Evolutionary conservation across 352 stramenopile genomes (phyloP).

Genomic region (Phytophthora sp.): DNA sequence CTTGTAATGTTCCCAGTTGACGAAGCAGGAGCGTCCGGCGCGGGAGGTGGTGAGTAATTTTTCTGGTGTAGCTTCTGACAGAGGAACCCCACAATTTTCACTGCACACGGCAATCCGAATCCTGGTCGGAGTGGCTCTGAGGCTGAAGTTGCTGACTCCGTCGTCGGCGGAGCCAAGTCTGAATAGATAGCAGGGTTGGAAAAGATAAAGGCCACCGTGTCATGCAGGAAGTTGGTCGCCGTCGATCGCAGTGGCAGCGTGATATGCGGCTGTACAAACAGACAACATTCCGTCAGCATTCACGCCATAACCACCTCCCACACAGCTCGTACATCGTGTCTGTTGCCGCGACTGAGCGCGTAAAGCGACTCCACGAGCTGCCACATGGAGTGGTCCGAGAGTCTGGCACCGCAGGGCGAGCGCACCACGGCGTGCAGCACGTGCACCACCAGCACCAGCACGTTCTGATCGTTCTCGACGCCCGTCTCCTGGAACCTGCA

Average conservation of each 20-base stretch:
- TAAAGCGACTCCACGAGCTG: constrained; percentile 96
- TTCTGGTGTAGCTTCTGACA: constrained; percentile 78
- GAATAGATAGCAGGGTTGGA: constrained; percentile 56
- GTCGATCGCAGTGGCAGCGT: constrained; percentile 66
- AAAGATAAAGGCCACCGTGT: constrained; percentile 75
- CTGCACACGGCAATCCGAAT: constrained; percentile 77
- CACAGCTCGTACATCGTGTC: constrained; percentile 54
- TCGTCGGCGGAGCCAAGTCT: constrained; percentile 15
- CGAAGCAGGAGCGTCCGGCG: constrained; percentile 18
- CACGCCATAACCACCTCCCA: not conserved
- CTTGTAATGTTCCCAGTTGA: constrained; percentile 28
- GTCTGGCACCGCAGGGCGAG: constrained; percentile 72
- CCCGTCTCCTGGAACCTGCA: constrained; percentile 96
- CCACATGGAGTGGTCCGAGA: constrained; percentile 94
- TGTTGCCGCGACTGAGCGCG: constrained; percentile 85
- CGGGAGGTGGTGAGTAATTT: constrained; percentile 33
- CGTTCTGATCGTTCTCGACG: constrained; percentile 89
- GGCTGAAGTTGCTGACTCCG: not conserved
- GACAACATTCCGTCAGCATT: constrained; percentile 1
- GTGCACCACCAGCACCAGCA: constrained; percentile 94
- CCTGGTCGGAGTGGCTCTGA: constrained; percentile 23
- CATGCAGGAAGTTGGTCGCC: constrained; percentile 67
- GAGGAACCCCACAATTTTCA: constrained; percentile 83
- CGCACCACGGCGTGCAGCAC: constrained; percentile 94
- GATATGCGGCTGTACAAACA: constrained; percentile 53